A percentile compares a stretch with the other conserved stretches of the same genome.
These are phyloP conservation scores for Cladosporium cucumerinum DNA, from an alignment of 2,329 filamentous ascomycete species.

Conservation along the genomic window DNA sequence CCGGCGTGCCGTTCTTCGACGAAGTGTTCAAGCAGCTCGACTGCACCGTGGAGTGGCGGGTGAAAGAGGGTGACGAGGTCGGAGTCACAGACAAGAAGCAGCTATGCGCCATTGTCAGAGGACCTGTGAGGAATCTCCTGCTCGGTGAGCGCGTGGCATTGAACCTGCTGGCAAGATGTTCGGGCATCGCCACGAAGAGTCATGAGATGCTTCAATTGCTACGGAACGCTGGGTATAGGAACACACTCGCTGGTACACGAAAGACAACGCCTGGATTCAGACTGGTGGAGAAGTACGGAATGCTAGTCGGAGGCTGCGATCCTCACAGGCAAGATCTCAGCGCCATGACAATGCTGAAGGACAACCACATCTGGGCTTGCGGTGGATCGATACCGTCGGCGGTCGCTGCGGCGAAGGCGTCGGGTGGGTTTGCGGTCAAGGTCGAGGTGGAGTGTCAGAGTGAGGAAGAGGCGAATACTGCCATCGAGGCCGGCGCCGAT, in stretches of 20 bases:
- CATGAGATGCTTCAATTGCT: constrained; percentile 50
- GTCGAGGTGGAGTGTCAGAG: constrained; percentile 93
- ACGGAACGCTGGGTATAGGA: constrained; percentile 66
- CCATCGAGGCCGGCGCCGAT: constrained; percentile 85
- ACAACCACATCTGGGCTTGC: constrained; percentile 95
- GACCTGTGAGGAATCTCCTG: constrained; percentile 77
- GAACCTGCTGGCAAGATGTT: constrained; percentile 86
- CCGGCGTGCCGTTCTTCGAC: constrained; percentile 90
- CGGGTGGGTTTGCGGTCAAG: constrained; percentile 87
- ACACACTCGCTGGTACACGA: constrained; percentile 85
- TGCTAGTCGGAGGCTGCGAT: constrained; percentile 90
- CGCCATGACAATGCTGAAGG: constrained; percentile 98
- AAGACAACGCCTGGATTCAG: constrained; percentile 97
- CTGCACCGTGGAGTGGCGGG: constrained; percentile 86
- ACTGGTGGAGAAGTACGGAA: constrained; percentile 96
- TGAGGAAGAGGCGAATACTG: constrained; percentile 84
- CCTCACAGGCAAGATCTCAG: constrained; percentile 82
- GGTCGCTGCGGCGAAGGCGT: constrained; percentile 76
- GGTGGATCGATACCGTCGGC: constrained; percentile 78
- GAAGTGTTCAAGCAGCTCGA: constrained; percentile 88
- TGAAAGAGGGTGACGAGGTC: constrained; percentile 69
- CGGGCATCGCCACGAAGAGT: constrained; percentile 73
- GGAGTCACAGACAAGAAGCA: constrained; percentile 58
- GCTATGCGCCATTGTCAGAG: constrained; percentile 74
- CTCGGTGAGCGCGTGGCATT: constrained; percentile 92